Evolutionary conservation across 2,329 filamentous ascomycete genomes (phyloP).

Genomic region (Fusarium sp.): DNA sequence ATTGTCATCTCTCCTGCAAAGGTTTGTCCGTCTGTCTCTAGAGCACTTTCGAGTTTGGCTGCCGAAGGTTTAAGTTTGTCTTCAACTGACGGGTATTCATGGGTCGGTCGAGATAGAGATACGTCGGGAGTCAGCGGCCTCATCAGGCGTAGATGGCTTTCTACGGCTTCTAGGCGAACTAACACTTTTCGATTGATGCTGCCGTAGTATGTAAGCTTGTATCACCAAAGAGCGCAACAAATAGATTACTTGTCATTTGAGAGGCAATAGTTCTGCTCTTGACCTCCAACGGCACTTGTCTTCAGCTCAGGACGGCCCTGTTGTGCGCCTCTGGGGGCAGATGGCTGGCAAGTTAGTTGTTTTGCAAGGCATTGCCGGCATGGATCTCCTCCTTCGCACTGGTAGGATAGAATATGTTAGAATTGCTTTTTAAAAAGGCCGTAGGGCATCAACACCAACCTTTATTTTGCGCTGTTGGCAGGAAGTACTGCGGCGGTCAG

Average conservation of each 20-base stretch:
- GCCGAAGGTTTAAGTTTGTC: constrained; percentile 15
- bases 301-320: constrained; percentile 10
- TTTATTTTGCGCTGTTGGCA: constrained; percentile 37
- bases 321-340: constrained; percentile 14
- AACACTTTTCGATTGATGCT: constrained; percentile 15
- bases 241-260: neutral
- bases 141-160: constrained; percentile 19
- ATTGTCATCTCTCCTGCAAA: constrained; percentile 36
- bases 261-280: neutral
- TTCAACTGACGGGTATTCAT: constrained; percentile 9
- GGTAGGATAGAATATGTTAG: neutral
- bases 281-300: neutral
- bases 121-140: constrained; percentile 4
- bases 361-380: constrained; percentile 27
- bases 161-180: constrained; percentile 15
- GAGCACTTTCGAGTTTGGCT: constrained; percentile 17
- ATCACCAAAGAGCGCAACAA: too few relatives aligned
- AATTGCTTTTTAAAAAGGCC: neutral
- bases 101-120: neutral
- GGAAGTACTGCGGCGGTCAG: constrained; percentile 20
- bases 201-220: neutral
- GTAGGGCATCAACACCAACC: constrained; percentile 4
- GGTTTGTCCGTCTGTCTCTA: constrained; percentile 33
- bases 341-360: constrained; percentile 20
- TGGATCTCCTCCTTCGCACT: constrained; percentile 36